Conservation (phyloP, 768 basidiomycete genomes). For the Sporobolomyces pararoseus region DNA sequence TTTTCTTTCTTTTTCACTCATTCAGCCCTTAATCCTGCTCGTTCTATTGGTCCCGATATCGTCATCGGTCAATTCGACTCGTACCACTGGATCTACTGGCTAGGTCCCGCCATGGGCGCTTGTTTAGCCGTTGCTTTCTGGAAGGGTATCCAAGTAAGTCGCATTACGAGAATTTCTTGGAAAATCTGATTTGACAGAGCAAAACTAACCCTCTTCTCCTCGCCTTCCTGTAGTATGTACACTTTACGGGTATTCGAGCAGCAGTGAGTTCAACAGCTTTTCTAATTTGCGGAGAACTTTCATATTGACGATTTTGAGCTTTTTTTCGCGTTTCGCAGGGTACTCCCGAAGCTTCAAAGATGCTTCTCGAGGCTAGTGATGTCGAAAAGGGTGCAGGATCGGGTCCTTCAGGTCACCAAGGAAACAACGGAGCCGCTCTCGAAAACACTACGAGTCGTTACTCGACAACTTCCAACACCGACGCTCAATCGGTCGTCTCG, state of each 20-base stretch:
- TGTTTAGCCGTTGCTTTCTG: slow-evolving; percentile 10
- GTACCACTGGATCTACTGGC: slow-evolving; percentile 34
- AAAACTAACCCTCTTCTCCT: too few relatives aligned
- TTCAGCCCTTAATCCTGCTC: slow-evolving; percentile 9
- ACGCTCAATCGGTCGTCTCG: slow-evolving; percentile 4
- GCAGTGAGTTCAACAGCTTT: not conserved
- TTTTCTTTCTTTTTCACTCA: not conserved
- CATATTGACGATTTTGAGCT: not conserved
- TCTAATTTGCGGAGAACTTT: not conserved
- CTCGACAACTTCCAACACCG: not conserved
- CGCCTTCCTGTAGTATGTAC: too few relatives aligned
- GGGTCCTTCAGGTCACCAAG: not conserved
- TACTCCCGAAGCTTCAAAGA: slow-evolving; percentile 15
- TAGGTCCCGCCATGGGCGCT: not conserved
- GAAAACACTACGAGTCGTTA: not conserved
- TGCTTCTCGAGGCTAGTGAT: slow-evolving; percentile 2
- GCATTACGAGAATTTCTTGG: too few relatives aligned
- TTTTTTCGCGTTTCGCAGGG: not conserved
- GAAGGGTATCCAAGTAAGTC: not conserved
- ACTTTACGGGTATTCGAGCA: slow-evolving; percentile 2
- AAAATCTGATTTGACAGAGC: too few relatives aligned
- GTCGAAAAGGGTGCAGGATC: not conserved
- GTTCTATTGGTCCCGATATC: slow-evolving; percentile 14
- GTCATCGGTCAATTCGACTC: slow-evolving; percentile 9
- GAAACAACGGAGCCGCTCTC: not conserved